Base-by-base conservation (phyloP, 176 grass and related monocot genomes). In the Leersia perrieri region DNA sequence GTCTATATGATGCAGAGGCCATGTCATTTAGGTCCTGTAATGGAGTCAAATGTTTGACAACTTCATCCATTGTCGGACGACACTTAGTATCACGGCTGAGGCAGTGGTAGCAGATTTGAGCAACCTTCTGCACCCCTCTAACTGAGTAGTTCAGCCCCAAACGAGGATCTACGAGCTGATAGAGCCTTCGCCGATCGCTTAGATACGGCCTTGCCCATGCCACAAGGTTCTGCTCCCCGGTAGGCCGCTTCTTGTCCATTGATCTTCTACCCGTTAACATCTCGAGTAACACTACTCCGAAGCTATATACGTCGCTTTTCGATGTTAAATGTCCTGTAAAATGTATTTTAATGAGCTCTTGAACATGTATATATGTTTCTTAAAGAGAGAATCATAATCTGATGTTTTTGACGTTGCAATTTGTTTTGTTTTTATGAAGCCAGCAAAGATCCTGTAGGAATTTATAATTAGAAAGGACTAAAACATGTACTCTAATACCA, bases 241-340 rank as follows among this genome's bases (percentile, higher is more conserved):
- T 78, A 15, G 92, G 92, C 3, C 92, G 88, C 44, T 95, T 98
- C 70, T 95, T 98, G 92, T 98, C 95, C 83, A 98, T 70, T 5
- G 95, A 98, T 77, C 92, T 83, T 71, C 92, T 90, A 15, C 92
- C 92, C 0, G 95, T 94, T 25, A 98, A 71, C 47, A 94, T 91
- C 83, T 98, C 95, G 9, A 98, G 95, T 18, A 98, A 47, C 31
- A 98, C 95, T 71, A 95, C 95, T 78, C 92, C 95, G 22, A 91
- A 92, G 64, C 92, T 98, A 73, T 91, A 98, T 4, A 98, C 88
- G 68, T 98, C 92, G 29, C 92, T 98, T 66, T 91, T 98, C 22
- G 95, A 95, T 73, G 95, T 95, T 11, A 98, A 89, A 63, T 98
- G 95, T 20, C 95, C 95, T 98, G 81, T 11, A 73, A 18, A 87